phyloP scores from a whole-genome alignment of 163 green algal genomes.

The Trebouxia gelatinosa region DNA sequence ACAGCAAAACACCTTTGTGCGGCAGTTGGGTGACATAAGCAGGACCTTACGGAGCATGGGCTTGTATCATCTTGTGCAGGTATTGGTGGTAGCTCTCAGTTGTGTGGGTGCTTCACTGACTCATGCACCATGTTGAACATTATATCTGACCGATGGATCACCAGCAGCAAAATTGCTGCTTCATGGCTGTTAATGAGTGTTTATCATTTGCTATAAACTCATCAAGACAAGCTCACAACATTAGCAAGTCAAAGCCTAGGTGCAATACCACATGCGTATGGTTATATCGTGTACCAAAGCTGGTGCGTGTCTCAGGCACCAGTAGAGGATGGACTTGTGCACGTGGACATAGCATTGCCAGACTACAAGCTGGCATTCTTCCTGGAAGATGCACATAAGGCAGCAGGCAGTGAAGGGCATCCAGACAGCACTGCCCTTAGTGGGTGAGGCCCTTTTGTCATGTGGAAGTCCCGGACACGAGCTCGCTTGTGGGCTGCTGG shows the following conservation, averaged over 20 bases:
- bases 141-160: too few species aligned
- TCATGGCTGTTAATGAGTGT: too few species aligned
- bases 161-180: too few species aligned
- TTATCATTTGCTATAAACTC: too few species aligned
- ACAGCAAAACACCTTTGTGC: constrained; percentile 37
- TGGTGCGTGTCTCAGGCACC: constrained; percentile 25
- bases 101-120: too few species aligned
- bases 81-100: not conserved
- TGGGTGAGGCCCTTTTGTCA: constrained; percentile 11
- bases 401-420: not conserved
- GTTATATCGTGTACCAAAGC: too few species aligned
- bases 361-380: constrained; percentile 46
- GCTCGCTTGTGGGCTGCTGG: not conserved
- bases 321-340: constrained; percentile 43
- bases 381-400: constrained; percentile 22
- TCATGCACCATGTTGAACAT: too few species aligned
- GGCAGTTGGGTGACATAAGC: constrained; percentile 38
- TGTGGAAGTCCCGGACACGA: not conserved
- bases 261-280: too few species aligned
- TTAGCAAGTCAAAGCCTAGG: too few species aligned
- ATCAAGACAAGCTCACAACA: too few species aligned
- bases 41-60: constrained; percentile 36
- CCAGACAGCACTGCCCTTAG: constrained; percentile 33
- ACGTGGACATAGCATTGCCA: constrained; percentile 43
- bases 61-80: constrained; percentile 31